Evolutionary conservation across 257 asterid species (phyloP).

Genomic region (Nicotiana undulata): DNA sequence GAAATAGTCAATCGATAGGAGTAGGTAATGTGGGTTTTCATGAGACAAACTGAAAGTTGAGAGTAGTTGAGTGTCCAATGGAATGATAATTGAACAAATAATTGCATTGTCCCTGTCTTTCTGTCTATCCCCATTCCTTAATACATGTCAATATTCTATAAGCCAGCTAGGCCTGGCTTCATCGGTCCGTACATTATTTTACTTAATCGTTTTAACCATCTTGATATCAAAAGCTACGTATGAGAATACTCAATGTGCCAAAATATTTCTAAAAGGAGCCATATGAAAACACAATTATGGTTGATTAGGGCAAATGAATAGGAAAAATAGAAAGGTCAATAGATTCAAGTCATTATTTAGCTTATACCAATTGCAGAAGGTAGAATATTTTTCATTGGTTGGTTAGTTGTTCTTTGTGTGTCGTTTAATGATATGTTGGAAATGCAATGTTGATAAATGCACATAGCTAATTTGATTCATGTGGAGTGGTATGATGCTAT

Average conservation of each 20-base stretch:
- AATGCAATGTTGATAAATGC: background rate
- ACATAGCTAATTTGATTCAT: background rate
- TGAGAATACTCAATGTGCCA: background rate
- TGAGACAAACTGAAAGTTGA: background rate
- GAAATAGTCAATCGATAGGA: background rate
- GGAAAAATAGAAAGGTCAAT: background rate
- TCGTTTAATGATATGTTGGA: background rate
- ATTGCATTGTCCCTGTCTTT: background rate
- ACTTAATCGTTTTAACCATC: background rate
- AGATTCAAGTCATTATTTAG: background rate
- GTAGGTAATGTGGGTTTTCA: background rate
- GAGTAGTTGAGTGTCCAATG: background rate
- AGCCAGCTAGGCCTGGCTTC: background rate
- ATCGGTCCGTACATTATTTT: background rate
- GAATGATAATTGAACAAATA: background rate
- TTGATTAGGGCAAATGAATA: background rate
- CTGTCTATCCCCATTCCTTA: background rate
- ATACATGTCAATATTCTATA: background rate
- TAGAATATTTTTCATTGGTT: background rate
- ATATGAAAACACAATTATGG: background rate
- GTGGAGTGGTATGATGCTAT: background rate
- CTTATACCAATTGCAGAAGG: background rate
- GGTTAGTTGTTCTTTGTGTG: background rate
- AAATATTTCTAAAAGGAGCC: background rate
- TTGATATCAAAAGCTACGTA: background rate